phyloP scores from a whole-genome alignment of 2,329 filamentous ascomycete genomes.

The Fusarium sp. region DNA sequence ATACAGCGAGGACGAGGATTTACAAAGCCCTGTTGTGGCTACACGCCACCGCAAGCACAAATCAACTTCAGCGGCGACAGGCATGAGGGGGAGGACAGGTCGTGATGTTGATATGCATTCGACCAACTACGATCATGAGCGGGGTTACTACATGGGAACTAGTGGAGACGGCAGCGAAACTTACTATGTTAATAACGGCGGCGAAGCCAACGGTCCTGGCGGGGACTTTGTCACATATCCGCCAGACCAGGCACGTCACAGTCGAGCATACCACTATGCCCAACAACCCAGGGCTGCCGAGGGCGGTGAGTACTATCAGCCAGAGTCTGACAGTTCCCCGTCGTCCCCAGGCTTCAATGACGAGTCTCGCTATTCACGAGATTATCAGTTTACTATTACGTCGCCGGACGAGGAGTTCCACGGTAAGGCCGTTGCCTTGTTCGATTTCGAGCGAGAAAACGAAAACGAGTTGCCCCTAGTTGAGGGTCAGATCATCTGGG shows the following conservation, averaged over 20 bases:
- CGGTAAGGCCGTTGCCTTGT: constrained; percentile 93
- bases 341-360: constrained; percentile 69
- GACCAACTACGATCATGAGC: constrained; percentile 66
- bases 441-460: constrained; percentile 94
- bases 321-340: constrained; percentile 67
- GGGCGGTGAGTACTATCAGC: constrained; percentile 63
- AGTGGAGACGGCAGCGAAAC: constrained; percentile 78
- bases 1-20: constrained; percentile 94
- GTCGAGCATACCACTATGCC: constrained; percentile 57
- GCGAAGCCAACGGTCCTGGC: constrained; percentile 78
- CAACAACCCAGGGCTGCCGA: constrained; percentile 60
- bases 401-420: constrained; percentile 98
- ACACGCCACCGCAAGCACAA: constrained; percentile 89
- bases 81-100: constrained; percentile 57
- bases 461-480: constrained; percentile 93
- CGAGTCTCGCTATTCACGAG: constrained; percentile 84
- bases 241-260: constrained; percentile 69
- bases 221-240: constrained; percentile 86
- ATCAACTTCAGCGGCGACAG: constrained; percentile 67
- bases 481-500: constrained; percentile 95
- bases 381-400: constrained; percentile 95
- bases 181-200: constrained; percentile 77
- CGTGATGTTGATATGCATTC: constrained; percentile 59
- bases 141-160: constrained; percentile 74
- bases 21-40: constrained; percentile 90